A percentile compares a stretch with the other conserved stretches of the same genome.
These are phyloP conservation scores for Kregervanrija delftensis DNA, from an alignment of 805 yeast genomes.

Conservation along the genomic window DNA sequence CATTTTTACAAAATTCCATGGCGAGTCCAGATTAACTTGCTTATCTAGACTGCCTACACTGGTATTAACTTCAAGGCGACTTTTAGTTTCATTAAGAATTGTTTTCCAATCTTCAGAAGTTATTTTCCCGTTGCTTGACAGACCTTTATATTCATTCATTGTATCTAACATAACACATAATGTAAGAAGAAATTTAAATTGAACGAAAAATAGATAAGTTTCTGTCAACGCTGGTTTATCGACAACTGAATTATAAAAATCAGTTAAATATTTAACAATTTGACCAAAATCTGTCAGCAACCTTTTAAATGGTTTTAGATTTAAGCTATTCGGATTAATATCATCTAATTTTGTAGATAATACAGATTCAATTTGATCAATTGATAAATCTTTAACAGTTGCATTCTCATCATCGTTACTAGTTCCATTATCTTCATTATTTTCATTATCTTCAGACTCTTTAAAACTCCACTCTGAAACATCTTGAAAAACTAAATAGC, in stretches of 20 bases:
- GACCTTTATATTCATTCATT: slow-evolving; percentile 1
- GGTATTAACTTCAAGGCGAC: not conserved
- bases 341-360: too few species aligned
- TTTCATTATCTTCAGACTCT: too few species aligned
- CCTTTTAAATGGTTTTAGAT: too few species aligned
- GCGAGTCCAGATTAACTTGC: too few species aligned
- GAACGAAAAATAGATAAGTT: slow-evolving; percentile 14
- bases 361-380: too few species aligned
- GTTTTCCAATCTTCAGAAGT: slow-evolving; percentile 4
- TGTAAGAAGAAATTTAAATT: slow-evolving; percentile 13
- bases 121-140: not conserved
- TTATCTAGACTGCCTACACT: too few species aligned
- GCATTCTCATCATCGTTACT: too few species aligned
- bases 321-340: too few species aligned
- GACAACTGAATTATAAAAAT: slow-evolving; percentile 9
- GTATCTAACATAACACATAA: slow-evolving; percentile 15
- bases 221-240: slow-evolving; percentile 2
- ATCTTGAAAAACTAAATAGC: not conserved
- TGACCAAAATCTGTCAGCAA: too few species aligned
- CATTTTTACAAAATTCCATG: too few species aligned
- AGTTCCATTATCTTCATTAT: too few species aligned
- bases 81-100: slow-evolving; percentile 4
- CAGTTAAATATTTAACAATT: slow-evolving; percentile 4
- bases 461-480: not conserved
- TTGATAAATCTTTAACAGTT: too few species aligned